A percentile compares a stretch with the other conserved stretches of the same genome.
Evolutionary conservation across 345 rosid genomes (phyloP).

Genomic region (Citrus australasica): DNA sequence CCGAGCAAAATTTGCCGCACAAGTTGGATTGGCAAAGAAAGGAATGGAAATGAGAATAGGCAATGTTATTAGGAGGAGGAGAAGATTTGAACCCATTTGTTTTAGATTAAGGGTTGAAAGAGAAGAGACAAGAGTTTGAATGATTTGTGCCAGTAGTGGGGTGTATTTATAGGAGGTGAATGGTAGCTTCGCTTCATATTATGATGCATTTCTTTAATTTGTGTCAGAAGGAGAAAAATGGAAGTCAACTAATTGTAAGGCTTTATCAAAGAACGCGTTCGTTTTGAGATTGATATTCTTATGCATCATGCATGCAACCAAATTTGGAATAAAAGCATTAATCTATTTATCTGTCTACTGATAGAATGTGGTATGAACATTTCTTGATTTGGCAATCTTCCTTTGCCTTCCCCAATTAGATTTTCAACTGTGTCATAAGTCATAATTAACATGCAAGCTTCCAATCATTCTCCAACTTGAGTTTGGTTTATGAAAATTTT

Average conservation of each 20-base stretch:
- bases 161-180: too few species aligned
- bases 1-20: slow-evolving; percentile 13
- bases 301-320: neutral
- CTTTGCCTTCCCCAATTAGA: too few species aligned
- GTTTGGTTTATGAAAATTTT: too few species aligned
- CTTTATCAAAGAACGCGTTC: slow-evolving; percentile 24
- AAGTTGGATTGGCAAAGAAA: slow-evolving; percentile 26
- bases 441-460: too few species aligned
- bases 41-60: slow-evolving; percentile 21
- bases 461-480: too few species aligned
- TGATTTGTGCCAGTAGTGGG: neutral
- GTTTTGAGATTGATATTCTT: neutral
- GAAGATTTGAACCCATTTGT: slow-evolving; percentile 17
- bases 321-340: neutral
- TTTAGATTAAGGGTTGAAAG: neutral
- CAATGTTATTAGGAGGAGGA: slow-evolving; percentile 8
- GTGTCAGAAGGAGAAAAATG: neutral
- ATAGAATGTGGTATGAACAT: too few species aligned
- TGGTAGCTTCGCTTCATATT: too few species aligned
- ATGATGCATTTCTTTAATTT: too few species aligned
- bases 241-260: slow-evolving; percentile 18
- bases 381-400: too few species aligned
- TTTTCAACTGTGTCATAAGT: too few species aligned
- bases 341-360: too few species aligned
- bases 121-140: neutral